phyloP scores from a whole-genome alignment of 106 monocot genomes.

The Gastrodia elata region DNA sequence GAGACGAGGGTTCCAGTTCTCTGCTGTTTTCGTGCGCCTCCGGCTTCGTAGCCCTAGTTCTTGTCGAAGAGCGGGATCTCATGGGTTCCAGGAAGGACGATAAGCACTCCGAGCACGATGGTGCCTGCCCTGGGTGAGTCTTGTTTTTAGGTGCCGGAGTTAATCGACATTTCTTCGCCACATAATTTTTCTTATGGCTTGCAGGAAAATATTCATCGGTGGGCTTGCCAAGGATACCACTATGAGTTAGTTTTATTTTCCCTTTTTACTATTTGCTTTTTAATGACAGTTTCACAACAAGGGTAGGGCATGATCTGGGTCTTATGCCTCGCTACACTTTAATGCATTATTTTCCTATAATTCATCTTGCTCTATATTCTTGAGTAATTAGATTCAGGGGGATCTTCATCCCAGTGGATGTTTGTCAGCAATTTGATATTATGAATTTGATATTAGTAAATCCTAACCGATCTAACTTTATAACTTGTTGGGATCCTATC shows the following conservation, averaged over 20 bases:
- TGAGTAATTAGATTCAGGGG: too few relatives aligned
- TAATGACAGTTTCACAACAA: too few relatives aligned
- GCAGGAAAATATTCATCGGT: conserved; percentile 24
- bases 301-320: not conserved
- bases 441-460: too few relatives aligned
- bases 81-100: conserved; percentile 8
- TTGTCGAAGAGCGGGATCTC: not conserved
- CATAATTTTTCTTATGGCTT: not conserved
- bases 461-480: too few relatives aligned
- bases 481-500: too few relatives aligned
- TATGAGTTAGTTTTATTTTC: conserved; percentile 7
- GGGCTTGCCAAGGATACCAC: conserved; percentile 18
- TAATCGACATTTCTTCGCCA: not conserved
- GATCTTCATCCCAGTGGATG: too few relatives aligned
- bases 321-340: not conserved
- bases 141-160: too few relatives aligned
- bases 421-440: too few relatives aligned
- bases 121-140: conserved; percentile 10
- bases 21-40: not conserved
- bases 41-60: not conserved
- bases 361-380: not conserved
- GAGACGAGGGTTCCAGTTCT: not conserved
- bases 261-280: not conserved
- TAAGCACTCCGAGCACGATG: conserved; percentile 12
- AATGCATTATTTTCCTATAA: not conserved